A percentile compares a stretch with the other conserved stretches of the same genome.
These are phyloP conservation scores for Petunia secreta DNA, from an alignment of 257 asterid genomes.

Conservation along the genomic window DNA sequence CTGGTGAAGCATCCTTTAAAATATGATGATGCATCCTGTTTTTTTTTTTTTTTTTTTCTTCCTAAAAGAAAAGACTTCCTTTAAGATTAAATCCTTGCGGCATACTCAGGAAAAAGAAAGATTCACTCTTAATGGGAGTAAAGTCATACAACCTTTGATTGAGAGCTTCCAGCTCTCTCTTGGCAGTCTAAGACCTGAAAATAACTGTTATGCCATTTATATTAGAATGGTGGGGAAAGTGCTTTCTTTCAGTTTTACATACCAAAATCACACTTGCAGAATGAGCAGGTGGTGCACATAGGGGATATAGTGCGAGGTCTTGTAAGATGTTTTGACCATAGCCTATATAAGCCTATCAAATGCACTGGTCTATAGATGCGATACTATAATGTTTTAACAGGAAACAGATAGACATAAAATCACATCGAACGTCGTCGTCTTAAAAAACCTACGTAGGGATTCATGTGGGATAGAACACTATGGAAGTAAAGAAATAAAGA, in stretches of 20 bases:
- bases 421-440: too few relatives aligned
- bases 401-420: too few relatives aligned
- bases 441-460: too few relatives aligned
- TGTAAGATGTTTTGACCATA: neutral
- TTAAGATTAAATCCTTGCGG: neutral
- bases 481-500: too few relatives aligned
- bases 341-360: neutral
- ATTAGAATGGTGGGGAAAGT: neutral
- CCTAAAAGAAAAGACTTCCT: neutral
- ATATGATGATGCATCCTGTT: slow-evolving; percentile 7
- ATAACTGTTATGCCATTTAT: neutral
- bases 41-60: too few relatives aligned
- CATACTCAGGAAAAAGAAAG: neutral
- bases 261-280: neutral
- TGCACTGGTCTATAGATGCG: too few relatives aligned
- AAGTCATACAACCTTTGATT: neutral
- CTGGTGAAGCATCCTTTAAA: neutral
- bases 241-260: neutral
- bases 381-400: too few relatives aligned
- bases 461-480: too few relatives aligned
- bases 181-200: neutral
- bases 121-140: neutral
- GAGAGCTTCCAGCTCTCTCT: neutral
- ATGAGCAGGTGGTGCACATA: neutral
- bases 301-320: neutral